Evolutionary conservation across 2,329 filamentous ascomycete genomes (phyloP), one percentile per base, ranked within the genome.

Genomic region (Fusarium pseudograminearum): DNA sequence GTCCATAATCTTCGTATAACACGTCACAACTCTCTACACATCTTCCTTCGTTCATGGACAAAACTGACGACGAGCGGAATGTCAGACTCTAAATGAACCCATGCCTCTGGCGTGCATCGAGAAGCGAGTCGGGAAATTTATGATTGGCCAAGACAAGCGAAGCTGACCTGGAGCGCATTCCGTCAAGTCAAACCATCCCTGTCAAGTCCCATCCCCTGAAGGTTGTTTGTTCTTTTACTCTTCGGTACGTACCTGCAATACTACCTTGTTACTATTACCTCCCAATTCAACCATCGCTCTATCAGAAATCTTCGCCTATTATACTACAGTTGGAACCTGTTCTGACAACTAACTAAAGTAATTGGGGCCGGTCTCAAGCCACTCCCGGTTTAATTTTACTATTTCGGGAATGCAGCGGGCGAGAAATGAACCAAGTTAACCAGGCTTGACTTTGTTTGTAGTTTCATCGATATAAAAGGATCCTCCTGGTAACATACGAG

Each of bases 111-210:
- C 63, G 57, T 74, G 71, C 73, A 74, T 74, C 64, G 58, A 70
- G 65, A 76, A 76, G 74, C 74, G 75, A 76, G 73, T 65, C 72
- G 73, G 70, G 62, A 65, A 74, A 68, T 73, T 73, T 72, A 58
- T 76, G 63, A 77, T 76, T 76, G 76, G 74, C 9, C 44, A 47
- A 45, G 46, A 41, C 61, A 77, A 75, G 74, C 75, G 75, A 77
- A 73, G 57, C 54, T 57, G 67, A 67, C 65, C 51, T 64, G 58
- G 62, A 54, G 59, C 48, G 50, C 63, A 72, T 74, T 74, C 72
- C 72, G 70, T 72, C 55, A 70, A 67, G 53, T 44, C 53, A 64
- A 53, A 26, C 46, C 42, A 36, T 46, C 59, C 65, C 59, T 31
- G 59, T 59, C 65, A 42, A 56, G 48, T 31, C 57, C 42, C 20